phyloP scores from a whole-genome alignment of 2,329 filamentous ascomycete genomes.

The Pseudogymnoascus sp. region DNA sequence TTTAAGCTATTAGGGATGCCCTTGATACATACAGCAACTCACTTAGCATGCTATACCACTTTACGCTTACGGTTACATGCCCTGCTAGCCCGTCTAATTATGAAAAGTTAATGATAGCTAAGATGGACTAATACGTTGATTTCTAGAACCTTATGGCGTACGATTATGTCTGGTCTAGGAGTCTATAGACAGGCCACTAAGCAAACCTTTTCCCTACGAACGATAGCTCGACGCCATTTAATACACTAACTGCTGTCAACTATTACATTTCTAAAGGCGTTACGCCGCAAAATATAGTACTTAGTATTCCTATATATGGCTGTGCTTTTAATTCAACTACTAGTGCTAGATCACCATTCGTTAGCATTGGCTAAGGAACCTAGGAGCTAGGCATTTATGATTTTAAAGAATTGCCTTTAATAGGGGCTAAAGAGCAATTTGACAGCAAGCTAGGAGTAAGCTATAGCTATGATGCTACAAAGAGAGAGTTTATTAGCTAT shows the following conservation, averaged over 20 bases:
- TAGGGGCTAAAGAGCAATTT: constrained; percentile 49
- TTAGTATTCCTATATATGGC: constrained; percentile 76
- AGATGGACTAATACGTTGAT: constrained; percentile 44
- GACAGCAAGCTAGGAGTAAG: constrained; percentile 54
- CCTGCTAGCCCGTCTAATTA: constrained; percentile 44
- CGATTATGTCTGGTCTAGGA: constrained; percentile 52
- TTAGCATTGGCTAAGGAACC: constrained; percentile 58
- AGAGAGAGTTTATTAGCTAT: constrained; percentile 62
- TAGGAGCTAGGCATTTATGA: constrained; percentile 73
- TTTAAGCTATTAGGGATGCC: constrained; percentile 28
- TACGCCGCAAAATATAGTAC: constrained; percentile 56
- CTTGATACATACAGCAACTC: constrained; percentile 42
- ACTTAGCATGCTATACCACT: constrained; percentile 40
- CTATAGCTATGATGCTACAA: constrained; percentile 59
- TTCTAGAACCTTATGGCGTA: constrained; percentile 63
- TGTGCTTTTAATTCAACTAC: constrained; percentile 58
- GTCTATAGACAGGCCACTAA: constrained; percentile 41
- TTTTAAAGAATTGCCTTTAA: constrained; percentile 65
- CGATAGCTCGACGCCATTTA: constrained; percentile 60
- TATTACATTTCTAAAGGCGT: constrained; percentile 60
- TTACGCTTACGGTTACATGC: constrained; percentile 46
- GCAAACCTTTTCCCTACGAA: constrained; percentile 57
- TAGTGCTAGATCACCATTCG: constrained; percentile 57
- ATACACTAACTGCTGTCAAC: constrained; percentile 55
- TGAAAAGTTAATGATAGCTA: constrained; percentile 37